These are phyloP conservation scores for Ramaria sp. DNA, from an alignment of 768 basidiomycete genomes.

Conservation along the genomic window DNA sequence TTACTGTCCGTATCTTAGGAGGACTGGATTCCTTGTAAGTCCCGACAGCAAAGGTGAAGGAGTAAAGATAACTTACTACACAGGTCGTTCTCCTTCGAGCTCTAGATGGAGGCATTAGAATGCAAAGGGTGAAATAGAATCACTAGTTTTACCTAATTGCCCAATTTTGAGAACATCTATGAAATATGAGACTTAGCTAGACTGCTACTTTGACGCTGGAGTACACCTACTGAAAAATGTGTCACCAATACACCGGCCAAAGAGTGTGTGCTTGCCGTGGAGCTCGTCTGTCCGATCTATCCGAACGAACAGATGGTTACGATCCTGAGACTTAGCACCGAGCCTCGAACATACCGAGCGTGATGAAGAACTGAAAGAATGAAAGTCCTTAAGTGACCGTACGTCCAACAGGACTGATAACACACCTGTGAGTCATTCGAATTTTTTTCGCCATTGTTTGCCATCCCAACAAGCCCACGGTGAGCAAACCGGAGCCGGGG, in stretches of 20 bases:
- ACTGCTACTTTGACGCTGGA: conserved; percentile 4
- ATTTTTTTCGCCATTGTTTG: conserved; percentile 78
- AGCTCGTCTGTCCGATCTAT: conserved; percentile 85
- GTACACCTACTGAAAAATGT: conserved; percentile 71
- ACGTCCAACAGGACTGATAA: neutral
- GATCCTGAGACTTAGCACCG: neutral
- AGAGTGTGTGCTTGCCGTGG: conserved; percentile 89
- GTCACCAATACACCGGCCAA: conserved; percentile 82
- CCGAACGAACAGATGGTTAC: neutral
- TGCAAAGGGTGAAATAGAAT: neutral
- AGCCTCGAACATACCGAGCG: conserved; percentile 50
- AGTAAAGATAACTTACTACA: conserved; percentile 43
- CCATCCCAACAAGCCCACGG: conserved; percentile 90
- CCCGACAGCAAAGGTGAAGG: neutral
- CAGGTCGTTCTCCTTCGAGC: conserved; percentile 61
- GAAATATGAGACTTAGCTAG: neutral
- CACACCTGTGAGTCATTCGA: conserved; percentile 78
- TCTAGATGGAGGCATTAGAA: conserved; percentile 31
- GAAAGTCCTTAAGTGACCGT: neutral
- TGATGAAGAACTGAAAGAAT: conserved; percentile 60
- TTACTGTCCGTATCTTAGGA: conserved; percentile 78
- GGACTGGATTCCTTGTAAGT: conserved; percentile 39
- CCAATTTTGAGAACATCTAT: conserved; percentile 88
- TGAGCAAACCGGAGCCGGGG: conserved; percentile 83
- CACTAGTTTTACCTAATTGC: conserved; percentile 54